phyloP scores from a whole-genome alignment of 495 filamentous ascomycete species.

The Aspergillus conjunctus region DNA sequence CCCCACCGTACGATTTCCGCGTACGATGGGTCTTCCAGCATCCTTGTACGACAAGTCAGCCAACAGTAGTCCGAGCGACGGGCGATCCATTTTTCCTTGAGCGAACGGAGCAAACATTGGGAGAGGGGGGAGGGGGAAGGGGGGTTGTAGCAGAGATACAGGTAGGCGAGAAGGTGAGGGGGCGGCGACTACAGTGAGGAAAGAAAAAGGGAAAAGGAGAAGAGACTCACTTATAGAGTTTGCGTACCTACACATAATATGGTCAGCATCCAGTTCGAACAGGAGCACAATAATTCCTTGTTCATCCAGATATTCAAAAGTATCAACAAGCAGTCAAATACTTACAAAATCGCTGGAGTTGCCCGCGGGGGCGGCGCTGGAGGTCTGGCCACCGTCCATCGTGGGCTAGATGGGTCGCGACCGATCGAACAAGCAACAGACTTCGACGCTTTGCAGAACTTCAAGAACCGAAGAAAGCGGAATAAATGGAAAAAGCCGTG shows the following conservation, averaged over 20 bases:
- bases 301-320: constrained; percentile 10
- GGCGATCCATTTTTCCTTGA: not conserved
- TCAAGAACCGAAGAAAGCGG: constrained; percentile 26
- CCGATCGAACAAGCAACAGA: constrained; percentile 49
- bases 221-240: constrained; percentile 87
- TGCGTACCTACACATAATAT: constrained; percentile 74
- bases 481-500: constrained; percentile 25
- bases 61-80: constrained; percentile 1
- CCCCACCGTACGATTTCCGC: constrained; percentile 94
- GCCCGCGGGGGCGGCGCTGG: constrained; percentile 57
- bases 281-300: constrained; percentile 15
- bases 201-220: constrained; percentile 19
- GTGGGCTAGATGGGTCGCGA: constrained; percentile 53
- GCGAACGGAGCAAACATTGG: constrained; percentile 10
- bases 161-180: constrained; percentile 15
- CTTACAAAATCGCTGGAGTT: constrained; percentile 81
- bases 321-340: constrained; percentile 27
- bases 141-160: constrained; percentile 11
- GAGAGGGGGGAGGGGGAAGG: constrained; percentile 14
- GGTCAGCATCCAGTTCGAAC: constrained; percentile 29
- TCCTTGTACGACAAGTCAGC: constrained; percentile 56
- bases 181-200: constrained; percentile 16
- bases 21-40: constrained; percentile 95
- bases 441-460: constrained; percentile 28
- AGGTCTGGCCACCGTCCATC: constrained; percentile 56